These are phyloP conservation scores for Physcomitrium patens DNA, from an alignment of 225 moss, liverwort and hornwort species.

Conservation along the genomic window DNA sequence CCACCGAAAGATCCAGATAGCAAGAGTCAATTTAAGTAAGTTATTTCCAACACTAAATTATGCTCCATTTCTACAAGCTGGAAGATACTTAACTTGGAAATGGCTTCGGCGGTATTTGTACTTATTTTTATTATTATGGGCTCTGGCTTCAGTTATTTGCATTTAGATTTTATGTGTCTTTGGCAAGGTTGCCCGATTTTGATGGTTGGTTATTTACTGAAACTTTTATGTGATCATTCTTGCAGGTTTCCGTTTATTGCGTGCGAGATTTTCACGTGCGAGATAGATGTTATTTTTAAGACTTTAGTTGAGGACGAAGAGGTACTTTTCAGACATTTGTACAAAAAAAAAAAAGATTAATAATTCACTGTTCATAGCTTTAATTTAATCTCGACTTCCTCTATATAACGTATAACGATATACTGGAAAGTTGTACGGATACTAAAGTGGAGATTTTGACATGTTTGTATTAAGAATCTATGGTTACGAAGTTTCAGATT, in stretches of 20 bases:
- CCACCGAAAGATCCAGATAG: conserved; percentile 77
- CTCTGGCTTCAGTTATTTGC: not conserved
- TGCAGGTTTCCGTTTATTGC: conserved; percentile 98
- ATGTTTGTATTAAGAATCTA: not conserved
- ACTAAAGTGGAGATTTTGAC: conserved; percentile 9
- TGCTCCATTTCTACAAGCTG: not conserved
- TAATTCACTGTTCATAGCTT: too few relatives aligned
- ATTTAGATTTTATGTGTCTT: not conserved
- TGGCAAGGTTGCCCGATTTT: not conserved
- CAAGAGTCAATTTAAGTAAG: conserved; percentile 81
- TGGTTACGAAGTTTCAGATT: not conserved
- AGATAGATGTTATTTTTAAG: conserved; percentile 96
- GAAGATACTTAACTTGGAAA: not conserved
- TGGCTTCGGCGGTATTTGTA: not conserved
- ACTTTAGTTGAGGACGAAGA: conserved; percentile 98
- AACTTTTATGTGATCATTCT: conserved; percentile 18
- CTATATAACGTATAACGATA: not conserved
- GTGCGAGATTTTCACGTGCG: conserved; percentile 98
- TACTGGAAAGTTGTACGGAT: not conserved
- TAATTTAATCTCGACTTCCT: not conserved
- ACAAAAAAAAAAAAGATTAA: too few relatives aligned
- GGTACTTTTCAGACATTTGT: conserved; percentile 42
- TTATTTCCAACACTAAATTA: not conserved
- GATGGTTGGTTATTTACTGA: not conserved
- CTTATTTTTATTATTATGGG: not conserved